phyloP scores from a whole-genome alignment of 257 asterid genomes.

The Solanum neorickii region DNA sequence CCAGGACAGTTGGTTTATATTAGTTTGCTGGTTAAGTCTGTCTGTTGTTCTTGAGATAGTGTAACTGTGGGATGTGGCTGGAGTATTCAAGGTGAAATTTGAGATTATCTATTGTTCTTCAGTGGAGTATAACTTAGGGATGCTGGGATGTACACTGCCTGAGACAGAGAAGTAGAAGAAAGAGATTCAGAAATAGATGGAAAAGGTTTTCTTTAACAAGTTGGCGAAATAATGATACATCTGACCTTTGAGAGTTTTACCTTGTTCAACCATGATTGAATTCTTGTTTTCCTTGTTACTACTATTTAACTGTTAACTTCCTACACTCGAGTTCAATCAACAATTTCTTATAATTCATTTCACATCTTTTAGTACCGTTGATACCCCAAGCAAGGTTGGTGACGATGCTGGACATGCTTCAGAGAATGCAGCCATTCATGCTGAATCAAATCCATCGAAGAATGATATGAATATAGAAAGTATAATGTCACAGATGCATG shows the following conservation, averaged over 20 bases:
- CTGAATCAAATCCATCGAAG: not conserved
- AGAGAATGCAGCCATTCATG: not conserved
- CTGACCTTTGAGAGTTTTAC: not conserved
- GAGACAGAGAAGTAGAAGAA: not conserved
- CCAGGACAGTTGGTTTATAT: not conserved
- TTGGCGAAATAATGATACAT: not conserved
- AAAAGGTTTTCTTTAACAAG: not conserved
- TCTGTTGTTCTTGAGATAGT: not conserved
- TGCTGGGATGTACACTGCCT: not conserved
- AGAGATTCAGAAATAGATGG: not conserved
- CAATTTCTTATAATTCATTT: not conserved
- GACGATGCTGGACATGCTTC: slow-evolving; percentile 1
- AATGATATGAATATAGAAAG: slow-evolving; percentile 7
- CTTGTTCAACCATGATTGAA: not conserved
- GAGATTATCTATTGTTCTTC: not conserved
- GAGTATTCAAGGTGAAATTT: not conserved
- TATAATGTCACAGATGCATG: slow-evolving; percentile 30
- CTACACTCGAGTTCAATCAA: not conserved
- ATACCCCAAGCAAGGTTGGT: not conserved
- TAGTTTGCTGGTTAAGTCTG: not conserved
- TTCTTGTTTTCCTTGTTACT: not conserved
- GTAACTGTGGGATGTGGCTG: not conserved
- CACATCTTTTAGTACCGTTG: slow-evolving; percentile 1
- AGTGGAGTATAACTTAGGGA: not conserved
- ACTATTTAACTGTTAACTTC: not conserved